Conservation (phyloP, 2,329 filamentous ascomycete species). For the Cladosporium sp. region DNA sequence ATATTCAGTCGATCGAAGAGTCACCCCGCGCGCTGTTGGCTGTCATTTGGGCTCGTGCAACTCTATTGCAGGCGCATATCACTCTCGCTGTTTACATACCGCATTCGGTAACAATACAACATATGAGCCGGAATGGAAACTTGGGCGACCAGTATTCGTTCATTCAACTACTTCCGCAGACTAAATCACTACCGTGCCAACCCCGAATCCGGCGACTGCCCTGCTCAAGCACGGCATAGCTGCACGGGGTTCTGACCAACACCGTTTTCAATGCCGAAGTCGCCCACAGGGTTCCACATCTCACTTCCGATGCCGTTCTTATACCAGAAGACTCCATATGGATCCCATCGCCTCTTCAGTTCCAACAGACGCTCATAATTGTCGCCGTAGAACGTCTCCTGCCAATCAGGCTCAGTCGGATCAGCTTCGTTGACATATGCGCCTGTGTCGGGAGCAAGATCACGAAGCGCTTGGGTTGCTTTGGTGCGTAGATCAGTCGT, state of each 20-base stretch:
- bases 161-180: too few relatives aligned
- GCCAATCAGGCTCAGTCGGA: conserved; percentile 38
- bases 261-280: conserved; percentile 16
- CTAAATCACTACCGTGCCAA: too few relatives aligned
- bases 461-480: conserved; percentile 25
- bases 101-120: too few relatives aligned
- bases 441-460: conserved; percentile 38
- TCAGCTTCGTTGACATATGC: conserved; percentile 34
- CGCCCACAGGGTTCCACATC: conserved; percentile 25
- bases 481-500: conserved; percentile 13
- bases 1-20: too few relatives aligned
- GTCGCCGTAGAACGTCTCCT: conserved; percentile 39
- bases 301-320: conserved; percentile 38
- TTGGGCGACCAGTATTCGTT: too few relatives aligned
- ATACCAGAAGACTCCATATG: conserved; percentile 37
- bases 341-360: conserved; percentile 42
- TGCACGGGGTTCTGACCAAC: conserved; percentile 16
- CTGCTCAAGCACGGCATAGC: conserved; percentile 2
- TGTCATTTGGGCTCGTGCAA: too few relatives aligned
- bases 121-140: too few relatives aligned
- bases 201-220: not conserved
- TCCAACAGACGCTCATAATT: conserved; percentile 36
- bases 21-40: too few relatives aligned
- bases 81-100: too few relatives aligned
- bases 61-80: too few relatives aligned